Percentiles rank a stretch among this genome's conserved stretches.
These are phyloP conservation scores for Candida railenensis DNA, from an alignment of 805 yeast genomes.

Conservation along the genomic window DNA sequence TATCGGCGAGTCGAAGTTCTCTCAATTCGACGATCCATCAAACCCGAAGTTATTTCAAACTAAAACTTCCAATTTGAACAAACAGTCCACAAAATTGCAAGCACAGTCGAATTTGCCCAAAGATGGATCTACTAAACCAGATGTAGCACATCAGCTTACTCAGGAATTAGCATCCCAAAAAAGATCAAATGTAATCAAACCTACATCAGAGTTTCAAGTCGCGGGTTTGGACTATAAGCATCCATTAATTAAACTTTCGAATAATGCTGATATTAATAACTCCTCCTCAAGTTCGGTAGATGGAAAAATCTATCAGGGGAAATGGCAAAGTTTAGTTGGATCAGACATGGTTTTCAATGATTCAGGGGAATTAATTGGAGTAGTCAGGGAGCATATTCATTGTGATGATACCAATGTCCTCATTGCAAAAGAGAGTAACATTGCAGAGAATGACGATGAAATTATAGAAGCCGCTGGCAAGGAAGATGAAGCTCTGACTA, in stretches of 20 bases:
- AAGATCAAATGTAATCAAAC: slow-evolving; percentile 30
- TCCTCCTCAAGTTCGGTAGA: slow-evolving; percentile 19
- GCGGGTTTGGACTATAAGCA: slow-evolving; percentile 29
- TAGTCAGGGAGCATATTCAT: slow-evolving; percentile 38
- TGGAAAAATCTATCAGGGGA: slow-evolving; percentile 62
- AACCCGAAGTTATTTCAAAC: slow-evolving; percentile 1
- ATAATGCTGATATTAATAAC: slow-evolving; percentile 20
- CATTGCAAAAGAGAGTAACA: slow-evolving; percentile 14
- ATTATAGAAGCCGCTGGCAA: slow-evolving; percentile 12
- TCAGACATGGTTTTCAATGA: slow-evolving; percentile 55
- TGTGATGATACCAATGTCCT: slow-evolving; percentile 28
- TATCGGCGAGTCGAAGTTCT: slow-evolving; percentile 8
- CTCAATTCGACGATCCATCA: slow-evolving; percentile 4
- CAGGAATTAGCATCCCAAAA: slow-evolving; percentile 23
- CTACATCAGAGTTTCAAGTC: slow-evolving; percentile 41
- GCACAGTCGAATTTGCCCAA: background rate
- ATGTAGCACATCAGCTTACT: slow-evolving; percentile 5
- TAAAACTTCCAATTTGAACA: slow-evolving; percentile 2
- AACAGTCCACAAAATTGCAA: slow-evolving; percentile 1
- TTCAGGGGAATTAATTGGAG: slow-evolving; percentile 39
- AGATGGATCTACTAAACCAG: background rate
- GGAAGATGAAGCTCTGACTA: slow-evolving; percentile 8
- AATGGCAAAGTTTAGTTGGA: slow-evolving; percentile 78
- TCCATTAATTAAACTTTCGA: slow-evolving; percentile 38
- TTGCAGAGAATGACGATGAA: slow-evolving; percentile 15